phyloP scores from a whole-genome alignment of 345 rosid genomes.

The Camelina laxa region DNA sequence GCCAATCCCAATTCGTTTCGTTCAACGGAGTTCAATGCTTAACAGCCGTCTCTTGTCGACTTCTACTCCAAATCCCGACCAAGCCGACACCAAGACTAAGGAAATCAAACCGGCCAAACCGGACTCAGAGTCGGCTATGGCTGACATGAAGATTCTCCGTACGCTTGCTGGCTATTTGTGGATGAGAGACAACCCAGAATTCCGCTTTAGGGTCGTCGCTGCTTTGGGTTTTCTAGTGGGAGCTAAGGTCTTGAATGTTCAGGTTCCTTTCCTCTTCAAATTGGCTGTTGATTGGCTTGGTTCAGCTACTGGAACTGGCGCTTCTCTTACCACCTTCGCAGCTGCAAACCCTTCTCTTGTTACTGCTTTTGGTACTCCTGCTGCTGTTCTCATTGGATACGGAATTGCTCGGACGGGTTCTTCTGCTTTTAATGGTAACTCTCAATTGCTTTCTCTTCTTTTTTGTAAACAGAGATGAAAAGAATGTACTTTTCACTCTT shows the following conservation, averaged over 20 bases:
- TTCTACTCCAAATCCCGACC: constrained; percentile 48
- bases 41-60: constrained; percentile 58
- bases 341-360: constrained; percentile 66
- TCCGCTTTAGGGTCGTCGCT: constrained; percentile 76
- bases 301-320: constrained; percentile 58
- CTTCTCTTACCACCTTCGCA: constrained; percentile 58
- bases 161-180: constrained; percentile 81
- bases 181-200: constrained; percentile 87
- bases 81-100: constrained; percentile 31
- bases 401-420: constrained; percentile 88
- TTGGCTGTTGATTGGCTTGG: constrained; percentile 93
- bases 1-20: constrained; percentile 36
- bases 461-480: not conserved
- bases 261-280: constrained; percentile 94
- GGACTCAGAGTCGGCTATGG: constrained; percentile 43
- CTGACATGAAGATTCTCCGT: constrained; percentile 77
- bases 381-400: constrained; percentile 84
- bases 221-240: constrained; percentile 90
- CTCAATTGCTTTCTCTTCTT: constrained; percentile 11
- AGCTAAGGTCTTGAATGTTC: constrained; percentile 89
- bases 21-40: constrained; percentile 47
- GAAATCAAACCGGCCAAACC: constrained; percentile 32
- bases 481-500: constrained; percentile 13
- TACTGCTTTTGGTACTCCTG: constrained; percentile 80
- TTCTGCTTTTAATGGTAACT: constrained; percentile 88